These are phyloP conservation scores for Ceriops tagal DNA, from an alignment of 345 rosid genomes.

Conservation along the genomic window DNA sequence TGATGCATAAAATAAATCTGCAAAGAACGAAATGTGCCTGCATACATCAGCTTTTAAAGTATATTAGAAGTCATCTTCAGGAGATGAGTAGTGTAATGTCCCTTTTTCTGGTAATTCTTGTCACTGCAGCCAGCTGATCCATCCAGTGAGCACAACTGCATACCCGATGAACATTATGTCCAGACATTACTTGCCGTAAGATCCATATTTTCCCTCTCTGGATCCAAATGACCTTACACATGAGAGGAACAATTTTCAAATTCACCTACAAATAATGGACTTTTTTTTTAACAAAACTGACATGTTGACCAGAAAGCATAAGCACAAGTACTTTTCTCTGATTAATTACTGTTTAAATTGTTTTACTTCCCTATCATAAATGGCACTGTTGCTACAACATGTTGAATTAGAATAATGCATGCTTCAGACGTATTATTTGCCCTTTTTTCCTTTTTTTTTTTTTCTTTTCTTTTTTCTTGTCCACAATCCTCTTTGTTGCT, in stretches of 20 bases:
- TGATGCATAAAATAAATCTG: neutral
- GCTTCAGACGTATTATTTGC: too few species aligned
- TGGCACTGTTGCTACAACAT: too few species aligned
- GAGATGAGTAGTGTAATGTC: slow-evolving; percentile 2
- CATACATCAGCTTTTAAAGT: neutral
- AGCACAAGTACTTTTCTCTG: too few species aligned
- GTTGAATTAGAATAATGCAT: too few species aligned
- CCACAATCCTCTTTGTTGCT: neutral
- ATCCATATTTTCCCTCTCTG: slow-evolving; percentile 7
- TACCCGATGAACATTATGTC: slow-evolving; percentile 96
- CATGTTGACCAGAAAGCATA: too few species aligned
- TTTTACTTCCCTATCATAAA: too few species aligned
- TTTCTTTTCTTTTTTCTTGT: neutral
- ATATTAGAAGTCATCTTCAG: neutral
- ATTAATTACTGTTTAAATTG: too few species aligned
- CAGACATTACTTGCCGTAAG: slow-evolving; percentile 91
- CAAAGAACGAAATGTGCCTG: neutral
- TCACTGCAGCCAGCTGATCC: slow-evolving; percentile 69
- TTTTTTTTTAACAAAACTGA: too few species aligned
- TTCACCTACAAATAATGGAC: too few species aligned
- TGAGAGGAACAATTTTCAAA: neutral
- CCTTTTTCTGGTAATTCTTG: slow-evolving; percentile 14
- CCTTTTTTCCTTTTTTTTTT: too few species aligned
- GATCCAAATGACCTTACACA: neutral
- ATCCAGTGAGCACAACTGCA: slow-evolving; percentile 85